A percentile compares a stretch with the other conserved stretches of the same genome.
phyloP scores from a whole-genome alignment of 257 asterid species.

The Vinca minor region DNA sequence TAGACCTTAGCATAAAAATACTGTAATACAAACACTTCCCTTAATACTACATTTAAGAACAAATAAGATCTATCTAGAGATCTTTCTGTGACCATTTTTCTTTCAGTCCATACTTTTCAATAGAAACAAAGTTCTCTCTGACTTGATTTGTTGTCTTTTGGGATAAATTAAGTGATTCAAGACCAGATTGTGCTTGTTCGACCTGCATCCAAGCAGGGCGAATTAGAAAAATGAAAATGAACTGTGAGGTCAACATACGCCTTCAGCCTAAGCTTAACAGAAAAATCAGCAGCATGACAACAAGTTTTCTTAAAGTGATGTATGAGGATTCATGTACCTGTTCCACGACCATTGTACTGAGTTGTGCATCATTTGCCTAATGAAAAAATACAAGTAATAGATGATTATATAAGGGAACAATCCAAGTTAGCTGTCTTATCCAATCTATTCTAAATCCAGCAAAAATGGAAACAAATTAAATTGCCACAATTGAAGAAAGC shows the following conservation, averaged over 20 bases:
- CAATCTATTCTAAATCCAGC: background rate
- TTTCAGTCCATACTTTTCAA: conserved; percentile 62
- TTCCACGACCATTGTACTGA: conserved; percentile 96
- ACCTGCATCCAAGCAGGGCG: conserved; percentile 39
- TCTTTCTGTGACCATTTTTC: conserved; percentile 13
- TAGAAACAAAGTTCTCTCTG: conserved; percentile 70
- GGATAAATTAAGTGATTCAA: conserved; percentile 68
- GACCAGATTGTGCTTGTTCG: conserved; percentile 95
- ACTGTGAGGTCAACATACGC: background rate
- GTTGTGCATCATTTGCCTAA: conserved; percentile 99
- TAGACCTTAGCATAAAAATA: conserved; percentile 16
- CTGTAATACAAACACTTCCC: background rate
- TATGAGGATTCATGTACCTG: too few species aligned
- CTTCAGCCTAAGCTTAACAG: background rate
- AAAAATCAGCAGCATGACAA: background rate
- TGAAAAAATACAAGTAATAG: conserved; percentile 22
- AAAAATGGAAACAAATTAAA: too few species aligned
- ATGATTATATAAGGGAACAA: conserved; percentile 10
- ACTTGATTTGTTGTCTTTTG: conserved; percentile 67
- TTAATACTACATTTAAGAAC: background rate
- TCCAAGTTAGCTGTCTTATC: background rate
- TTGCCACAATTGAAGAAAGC: too few species aligned
- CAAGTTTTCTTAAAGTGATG: background rate
- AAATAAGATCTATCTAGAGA: background rate
- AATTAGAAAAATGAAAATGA: background rate